Base-by-base conservation (phyloP, 371 early-diverging fungal species). In the Choanephora cucurbitarum region DNA sequence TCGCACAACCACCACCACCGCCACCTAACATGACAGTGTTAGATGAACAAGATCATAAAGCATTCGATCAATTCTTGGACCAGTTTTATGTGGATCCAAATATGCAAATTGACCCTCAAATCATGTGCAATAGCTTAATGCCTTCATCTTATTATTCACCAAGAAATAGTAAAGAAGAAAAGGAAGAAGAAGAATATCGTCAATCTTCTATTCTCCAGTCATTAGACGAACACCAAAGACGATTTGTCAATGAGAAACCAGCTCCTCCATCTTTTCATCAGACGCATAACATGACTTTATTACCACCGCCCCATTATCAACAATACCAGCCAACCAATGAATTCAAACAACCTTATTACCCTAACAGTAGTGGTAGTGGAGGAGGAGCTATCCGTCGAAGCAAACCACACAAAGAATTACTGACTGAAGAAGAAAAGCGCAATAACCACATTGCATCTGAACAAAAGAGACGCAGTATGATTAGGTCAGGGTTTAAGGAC, bases 371-470 rank as follows among this genome's bases (percentile, higher is more conserved):
- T n/a, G n/a, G 10, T 6, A 4, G 42, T 22, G 32, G 62, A 19
- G 64, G 65, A 21, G 57, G 69, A 10, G 57, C 59, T 31, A 60
- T 61, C 23, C 23, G 69, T 24, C 53, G 75, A 44, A 56, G 55
- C 11, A 69, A 71, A 47, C 63, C 71, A 4, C 75, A 73, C 17
- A 79, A 80, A 32, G 91, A 92, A 55, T 72, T 94, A 21, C 60
- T 96, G 57, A 90, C 94, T 0, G 93, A 91, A 44, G 80, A 86
- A 34, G 90, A 93, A 57, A 93, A 94, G 70, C 80, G 90, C 52
- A 85, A 86, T 17, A 92, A 92, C 64, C 94, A 92, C 72, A 91
- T 93, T 64, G 90, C 87, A 3, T 89, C 89, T n/a, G 94, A 94
- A 62, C 90, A 94, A 70, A 89, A 91, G 67, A 84, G 94, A 37